Base-by-base conservation (phyloP, 805 yeast genomes). In the Groenewaldozyma salmanticensis region DNA sequence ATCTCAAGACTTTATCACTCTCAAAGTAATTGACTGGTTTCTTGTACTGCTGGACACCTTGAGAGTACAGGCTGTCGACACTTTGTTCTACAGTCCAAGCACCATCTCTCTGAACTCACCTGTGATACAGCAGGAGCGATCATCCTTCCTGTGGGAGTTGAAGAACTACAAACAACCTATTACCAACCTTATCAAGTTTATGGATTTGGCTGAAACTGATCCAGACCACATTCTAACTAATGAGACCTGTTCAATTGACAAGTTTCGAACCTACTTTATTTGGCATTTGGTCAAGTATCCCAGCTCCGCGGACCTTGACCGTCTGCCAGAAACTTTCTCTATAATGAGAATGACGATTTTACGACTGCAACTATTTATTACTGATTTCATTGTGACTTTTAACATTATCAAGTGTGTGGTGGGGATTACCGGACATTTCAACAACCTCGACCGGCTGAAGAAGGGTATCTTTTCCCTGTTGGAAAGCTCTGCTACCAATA, bases 291-390 rank as follows among this genome's bases (percentile, higher is more conserved):
- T 24, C 13, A 7, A 24, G 13, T 39, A 42, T 16, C 49, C 51
- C 13, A 18, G 24, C 13, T 9, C 42, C 4, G n/a, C 5, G 4
- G 16, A 38, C 16, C 33, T 48, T 20, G 43, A 44, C 17, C 15
- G 27, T 4, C 15, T 45, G 21, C 50, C 54, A 2, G 52, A 49
- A 38, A 45, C 49, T 16, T 45, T 49, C 35, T 11, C 42, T 16
- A 32, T 36, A 35, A 17, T 49, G 31, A 42, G 54, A 21, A 35
- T 49, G 22, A 37, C 51, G 18, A 27, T 49, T 4, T 31, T 49
- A 31, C 40, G 43, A 9, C 34, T 38, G 9, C 42, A 40, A 41
- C 19, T 49, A 22, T 31, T 45, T 27, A 47, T 49, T 15, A 39
- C 42, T 2, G 54, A 50, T 32, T 39, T 44, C 6, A 45, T 45